Evolutionary conservation across 495 filamentous ascomycete genomes (phyloP).

Genomic region (Tuber magnatum): DNA sequence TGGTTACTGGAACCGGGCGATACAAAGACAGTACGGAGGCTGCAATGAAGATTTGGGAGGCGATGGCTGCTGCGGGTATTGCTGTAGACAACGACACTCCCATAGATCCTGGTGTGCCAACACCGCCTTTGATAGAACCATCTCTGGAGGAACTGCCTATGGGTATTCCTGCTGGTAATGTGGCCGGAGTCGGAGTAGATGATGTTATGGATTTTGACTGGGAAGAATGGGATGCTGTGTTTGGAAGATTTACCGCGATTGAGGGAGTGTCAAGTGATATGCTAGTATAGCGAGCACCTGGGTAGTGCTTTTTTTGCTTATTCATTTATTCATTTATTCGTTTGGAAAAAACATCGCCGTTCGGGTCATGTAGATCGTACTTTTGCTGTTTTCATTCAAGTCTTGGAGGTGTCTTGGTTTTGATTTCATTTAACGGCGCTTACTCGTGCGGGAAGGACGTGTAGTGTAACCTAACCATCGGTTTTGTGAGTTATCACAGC

Average conservation of each 20-base stretch:
- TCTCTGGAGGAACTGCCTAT: not conserved
- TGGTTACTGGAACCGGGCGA: not conserved
- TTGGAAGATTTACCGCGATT: constrained; percentile 36
- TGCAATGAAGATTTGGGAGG: not conserved
- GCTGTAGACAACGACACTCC: not conserved
- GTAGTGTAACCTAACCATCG: not conserved
- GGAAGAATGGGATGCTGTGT: constrained; percentile 41
- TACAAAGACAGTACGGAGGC: not conserved
- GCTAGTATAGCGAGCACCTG: not conserved
- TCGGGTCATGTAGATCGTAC: not conserved
- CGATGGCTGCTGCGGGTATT: not conserved
- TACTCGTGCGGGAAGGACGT: not conserved
- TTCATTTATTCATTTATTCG: constrained; percentile 5
- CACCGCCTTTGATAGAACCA: not conserved
- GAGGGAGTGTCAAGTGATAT: constrained; percentile 9
- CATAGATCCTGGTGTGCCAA: not conserved
- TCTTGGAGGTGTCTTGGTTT: not conserved
- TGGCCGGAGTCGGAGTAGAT: not conserved
- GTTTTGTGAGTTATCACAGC: not conserved
- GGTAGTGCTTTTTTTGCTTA: not conserved
- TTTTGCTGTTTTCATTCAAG: constrained; percentile 2
- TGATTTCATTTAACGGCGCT: constrained; percentile 3
- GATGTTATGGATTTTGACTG: constrained; percentile 37
- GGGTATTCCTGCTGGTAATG: not conserved
- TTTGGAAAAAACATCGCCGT: not conserved